phyloP scores from a whole-genome alignment of 805 yeast species.

The Debaryomyces tyrocola region DNA sequence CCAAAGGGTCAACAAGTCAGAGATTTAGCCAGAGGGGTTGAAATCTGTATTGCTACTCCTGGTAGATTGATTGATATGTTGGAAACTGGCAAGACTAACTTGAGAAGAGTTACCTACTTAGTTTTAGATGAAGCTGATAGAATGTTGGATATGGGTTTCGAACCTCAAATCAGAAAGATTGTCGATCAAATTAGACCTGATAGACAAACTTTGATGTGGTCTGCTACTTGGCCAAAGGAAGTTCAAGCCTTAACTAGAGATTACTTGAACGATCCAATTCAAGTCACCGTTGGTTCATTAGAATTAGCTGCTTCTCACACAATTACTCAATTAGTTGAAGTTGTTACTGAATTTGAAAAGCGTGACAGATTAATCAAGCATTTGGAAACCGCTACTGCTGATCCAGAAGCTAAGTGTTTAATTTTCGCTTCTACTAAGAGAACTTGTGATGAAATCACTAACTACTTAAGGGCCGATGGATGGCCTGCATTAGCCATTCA shows the following conservation, averaged over 20 bases:
- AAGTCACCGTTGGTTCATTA: constrained; percentile 93
- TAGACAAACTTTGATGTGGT: constrained; percentile 99
- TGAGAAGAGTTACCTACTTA: constrained; percentile 93
- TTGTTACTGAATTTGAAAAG: constrained; percentile 88
- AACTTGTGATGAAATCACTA: constrained; percentile 93
- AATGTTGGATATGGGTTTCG: constrained; percentile 99
- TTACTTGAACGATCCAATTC: constrained; percentile 88
- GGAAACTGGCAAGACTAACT: constrained; percentile 91
- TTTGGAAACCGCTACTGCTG: constrained; percentile 74
- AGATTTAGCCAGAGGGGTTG: constrained; percentile 92
- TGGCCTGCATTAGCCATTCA: constrained; percentile 99
- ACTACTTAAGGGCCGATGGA: constrained; percentile 90
- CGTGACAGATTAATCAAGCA: constrained; percentile 85
- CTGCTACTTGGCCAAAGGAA: constrained; percentile 99
- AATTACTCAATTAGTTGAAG: constrained; percentile 91
- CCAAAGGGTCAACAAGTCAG: constrained; percentile 97
- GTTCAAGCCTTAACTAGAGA: constrained; percentile 92
- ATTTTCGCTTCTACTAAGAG: constrained; percentile 97
- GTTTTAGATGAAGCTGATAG: constrained; percentile 99
- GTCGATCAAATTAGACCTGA: constrained; percentile 98
- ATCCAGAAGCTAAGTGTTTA: constrained; percentile 72
- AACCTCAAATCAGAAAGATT: constrained; percentile 98
- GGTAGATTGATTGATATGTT: constrained; percentile 98
- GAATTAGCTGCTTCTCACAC: constrained; percentile 96
- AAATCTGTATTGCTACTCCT: constrained; percentile 96